Evolutionary conservation across 2,329 filamentous ascomycete species (phyloP).

Genomic region (Stachybotrys chartarum): DNA sequence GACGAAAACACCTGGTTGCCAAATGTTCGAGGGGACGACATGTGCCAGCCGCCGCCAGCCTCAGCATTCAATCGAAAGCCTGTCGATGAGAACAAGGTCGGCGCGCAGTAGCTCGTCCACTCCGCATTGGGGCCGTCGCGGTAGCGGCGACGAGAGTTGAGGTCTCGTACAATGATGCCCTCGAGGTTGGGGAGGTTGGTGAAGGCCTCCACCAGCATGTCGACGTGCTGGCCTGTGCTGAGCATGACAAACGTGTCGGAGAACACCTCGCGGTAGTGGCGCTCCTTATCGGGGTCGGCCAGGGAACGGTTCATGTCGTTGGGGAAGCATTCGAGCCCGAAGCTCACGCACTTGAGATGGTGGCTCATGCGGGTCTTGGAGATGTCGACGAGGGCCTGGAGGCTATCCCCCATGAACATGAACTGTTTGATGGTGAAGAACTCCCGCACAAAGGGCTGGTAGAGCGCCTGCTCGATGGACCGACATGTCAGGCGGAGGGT

Average conservation of each 20-base stretch:
- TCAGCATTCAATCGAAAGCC: constrained; percentile 13
- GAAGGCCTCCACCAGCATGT: constrained; percentile 52
- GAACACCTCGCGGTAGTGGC: constrained; percentile 10
- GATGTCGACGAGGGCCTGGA: constrained; percentile 46
- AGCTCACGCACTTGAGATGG: constrained; percentile 28
- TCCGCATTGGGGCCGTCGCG: constrained; percentile 34
- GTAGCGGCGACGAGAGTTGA: constrained; percentile 37
- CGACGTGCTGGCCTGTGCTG: constrained; percentile 37
- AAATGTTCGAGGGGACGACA: constrained; percentile 9
- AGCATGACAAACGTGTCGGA: constrained; percentile 21
- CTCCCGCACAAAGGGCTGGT: constrained; percentile 48
- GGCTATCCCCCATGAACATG: constrained; percentile 51
- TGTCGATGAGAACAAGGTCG: constrained; percentile 28
- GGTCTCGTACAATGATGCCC: constrained; percentile 53
- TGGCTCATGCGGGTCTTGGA: constrained; percentile 35
- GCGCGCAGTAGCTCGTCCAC: constrained; percentile 51
- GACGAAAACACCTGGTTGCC: constrained; percentile 28
- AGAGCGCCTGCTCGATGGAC: constrained; percentile 43
- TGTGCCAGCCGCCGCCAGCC: constrained; percentile 4
- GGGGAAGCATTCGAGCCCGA: constrained; percentile 19
- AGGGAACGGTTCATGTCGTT: constrained; percentile 3
- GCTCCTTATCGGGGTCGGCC: constrained; percentile 6
- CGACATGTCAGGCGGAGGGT: constrained; percentile 48
- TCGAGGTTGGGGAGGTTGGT: constrained; percentile 44
- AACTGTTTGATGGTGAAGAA: constrained; percentile 63